Evolutionary conservation across 192 early-diverging fungal species (phyloP).

Genomic region (Irineochytrium annulatum): DNA sequence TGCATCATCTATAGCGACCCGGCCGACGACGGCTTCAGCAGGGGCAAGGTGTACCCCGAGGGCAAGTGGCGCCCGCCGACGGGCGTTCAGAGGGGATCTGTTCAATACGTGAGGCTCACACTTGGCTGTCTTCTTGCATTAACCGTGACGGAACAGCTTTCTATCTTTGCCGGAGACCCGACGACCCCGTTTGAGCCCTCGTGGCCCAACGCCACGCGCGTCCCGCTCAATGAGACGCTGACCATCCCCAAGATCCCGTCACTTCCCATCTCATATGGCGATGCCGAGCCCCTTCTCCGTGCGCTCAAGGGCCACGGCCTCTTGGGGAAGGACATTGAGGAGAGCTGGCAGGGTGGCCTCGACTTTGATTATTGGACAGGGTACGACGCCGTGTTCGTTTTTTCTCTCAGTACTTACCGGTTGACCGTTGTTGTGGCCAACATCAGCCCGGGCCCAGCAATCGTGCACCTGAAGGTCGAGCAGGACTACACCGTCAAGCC

Average conservation of each 20-base stretch:
- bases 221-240: constrained; percentile 44
- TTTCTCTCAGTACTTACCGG: constrained; percentile 20
- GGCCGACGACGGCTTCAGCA: constrained; percentile 52
- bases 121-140: background rate
- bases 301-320: constrained; percentile 44
- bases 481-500: constrained; percentile 39
- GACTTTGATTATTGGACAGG: constrained; percentile 52
- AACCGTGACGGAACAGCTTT: constrained; percentile 3
- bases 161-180: constrained; percentile 53
- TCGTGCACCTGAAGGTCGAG: constrained; percentile 49
- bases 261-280: constrained; percentile 58
- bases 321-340: constrained; percentile 23
- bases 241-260: constrained; percentile 55
- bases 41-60: constrained; percentile 48
- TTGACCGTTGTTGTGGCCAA: background rate
- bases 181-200: constrained; percentile 60
- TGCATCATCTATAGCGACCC: constrained; percentile 63
- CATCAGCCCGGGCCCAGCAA: constrained; percentile 35
- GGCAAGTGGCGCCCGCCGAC: constrained; percentile 58
- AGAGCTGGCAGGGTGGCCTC: constrained; percentile 51
- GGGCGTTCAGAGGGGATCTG: constrained; percentile 54
- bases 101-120: constrained; percentile 24
- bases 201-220: constrained; percentile 44
- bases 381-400: no score
- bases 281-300: constrained; percentile 53